Conservation (phyloP, 176 grass and related monocot species). For the Secale cereale region DNA sequence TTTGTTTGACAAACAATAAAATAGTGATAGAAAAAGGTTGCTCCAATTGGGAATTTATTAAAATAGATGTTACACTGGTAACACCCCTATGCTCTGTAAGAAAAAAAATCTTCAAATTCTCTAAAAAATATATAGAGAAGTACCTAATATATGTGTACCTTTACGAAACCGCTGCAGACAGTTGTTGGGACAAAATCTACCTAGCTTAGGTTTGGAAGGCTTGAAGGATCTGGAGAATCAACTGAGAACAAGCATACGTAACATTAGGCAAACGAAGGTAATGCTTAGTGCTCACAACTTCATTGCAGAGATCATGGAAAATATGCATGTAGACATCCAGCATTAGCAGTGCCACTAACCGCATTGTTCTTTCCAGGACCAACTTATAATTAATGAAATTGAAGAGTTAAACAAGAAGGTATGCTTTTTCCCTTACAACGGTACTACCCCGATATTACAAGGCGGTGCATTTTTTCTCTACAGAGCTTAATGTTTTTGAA, state of each 20-base stretch:
- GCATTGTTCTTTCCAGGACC: not conserved
- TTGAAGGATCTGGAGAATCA: slow-evolving; percentile 9
- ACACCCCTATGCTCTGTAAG: no score
- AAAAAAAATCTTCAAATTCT: no score
- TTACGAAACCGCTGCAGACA: not conserved
- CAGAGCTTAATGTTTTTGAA: not conserved
- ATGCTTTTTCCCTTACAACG: not conserved
- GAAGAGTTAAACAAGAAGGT: slow-evolving; percentile 7
- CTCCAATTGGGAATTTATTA: no score
- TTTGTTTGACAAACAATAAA: no score
- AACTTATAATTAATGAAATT: not conserved
- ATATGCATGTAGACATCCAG: not conserved
- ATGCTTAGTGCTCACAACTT: no score
- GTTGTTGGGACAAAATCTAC: not conserved
- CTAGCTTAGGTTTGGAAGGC: not conserved
- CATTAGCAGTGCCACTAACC: not conserved
- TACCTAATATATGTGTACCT: not conserved
- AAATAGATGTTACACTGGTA: no score
- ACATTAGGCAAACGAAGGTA: slow-evolving; percentile 10
- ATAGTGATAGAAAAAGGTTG: no score
- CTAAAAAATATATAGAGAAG: not conserved
- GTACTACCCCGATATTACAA: not conserved
- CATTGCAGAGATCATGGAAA: not conserved
- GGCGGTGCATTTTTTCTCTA: not conserved
- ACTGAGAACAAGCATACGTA: not conserved